Evolutionary conservation across 495 filamentous ascomycete species (phyloP), one percentile per base, ranked within the genome.

Genomic region (Penicillium coprophilum): DNA sequence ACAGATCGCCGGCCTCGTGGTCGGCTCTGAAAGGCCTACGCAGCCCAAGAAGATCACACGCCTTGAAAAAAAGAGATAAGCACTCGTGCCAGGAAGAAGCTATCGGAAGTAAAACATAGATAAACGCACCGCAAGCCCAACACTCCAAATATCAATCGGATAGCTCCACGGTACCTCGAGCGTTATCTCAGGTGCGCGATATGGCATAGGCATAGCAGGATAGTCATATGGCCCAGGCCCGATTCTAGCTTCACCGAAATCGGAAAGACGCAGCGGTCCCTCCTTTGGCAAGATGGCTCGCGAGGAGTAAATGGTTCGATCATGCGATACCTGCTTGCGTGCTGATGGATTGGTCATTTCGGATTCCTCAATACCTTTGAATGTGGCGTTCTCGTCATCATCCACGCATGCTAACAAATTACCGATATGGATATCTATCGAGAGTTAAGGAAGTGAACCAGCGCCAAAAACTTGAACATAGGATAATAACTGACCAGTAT

Each of bases 61-160:
- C 66, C 78, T 80, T 38, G 7, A 38, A 36, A 8, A 24, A 2
- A 27, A 27, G 3, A 27, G 4, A 27, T 27, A 27, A 38, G 34
- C 15, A 9, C 0, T 17, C 17, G 6, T 38, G 34, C 17, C 3
- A 34, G 5, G 31, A 38, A 9, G 34, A 38, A 38, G 6, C 34
- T n/a, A 38, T 9, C 8, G 17, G 34, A 17, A 1, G 6, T 9
- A n/a, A 7, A n/a, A 17, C 9, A 17, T 17, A 3, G 34, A 9
- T 7, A 8, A 30, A 40, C 59, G 4, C 62, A 82, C 78, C 70
- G 78, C 70, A 38, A 77, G 70, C 7, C 75, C 78, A 32, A 74
- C 67, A 55, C 71, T 76, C 79, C 79, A 80, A 28, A 81, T 76
- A 62, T 81, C 79, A 45, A 80, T 67, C 3, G 65, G 51, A 56